Conservation (phyloP, 306 rosid species). For the Castanopsis chinensis region DNA sequence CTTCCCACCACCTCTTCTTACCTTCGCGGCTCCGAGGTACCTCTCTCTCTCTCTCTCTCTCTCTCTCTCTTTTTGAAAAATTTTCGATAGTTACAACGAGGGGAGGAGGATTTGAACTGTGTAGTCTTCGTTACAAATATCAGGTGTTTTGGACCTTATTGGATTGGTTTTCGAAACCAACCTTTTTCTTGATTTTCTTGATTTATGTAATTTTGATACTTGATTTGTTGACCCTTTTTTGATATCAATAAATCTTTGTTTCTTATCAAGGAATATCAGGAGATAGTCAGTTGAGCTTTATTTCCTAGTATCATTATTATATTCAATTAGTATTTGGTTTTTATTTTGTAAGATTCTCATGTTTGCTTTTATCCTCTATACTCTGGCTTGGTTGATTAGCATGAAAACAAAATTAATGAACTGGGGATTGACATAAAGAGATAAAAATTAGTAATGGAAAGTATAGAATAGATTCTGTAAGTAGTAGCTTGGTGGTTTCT, state of each 20-base stretch:
- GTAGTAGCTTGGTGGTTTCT: not conserved
- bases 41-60: not conserved
- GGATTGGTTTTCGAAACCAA: too few relatives aligned
- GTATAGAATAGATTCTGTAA: not conserved
- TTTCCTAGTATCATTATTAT: not conserved
- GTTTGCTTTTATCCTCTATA: not conserved
- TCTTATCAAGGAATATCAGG: too few relatives aligned
- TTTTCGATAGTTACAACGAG: too few relatives aligned
- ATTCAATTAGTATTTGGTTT: not conserved
- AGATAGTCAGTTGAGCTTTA: too few relatives aligned
- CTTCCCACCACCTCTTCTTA: constrained; percentile 42
- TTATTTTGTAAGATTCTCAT: not conserved
- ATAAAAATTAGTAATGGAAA: not conserved
- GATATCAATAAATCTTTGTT: too few relatives aligned
- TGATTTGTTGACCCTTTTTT: too few relatives aligned
- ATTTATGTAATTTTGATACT: too few relatives aligned
- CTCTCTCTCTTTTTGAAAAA: too few relatives aligned
- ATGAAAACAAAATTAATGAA: not conserved
- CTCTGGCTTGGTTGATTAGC: not conserved
- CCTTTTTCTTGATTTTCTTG: too few relatives aligned
- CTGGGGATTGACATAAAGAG: not conserved
- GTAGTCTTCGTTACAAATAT: too few relatives aligned
- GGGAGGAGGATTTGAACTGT: too few relatives aligned
- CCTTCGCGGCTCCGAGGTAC: constrained; percentile 30
- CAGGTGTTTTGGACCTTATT: too few relatives aligned